These are phyloP conservation scores for Eimeria necatrix DNA, from an alignment of 169 alveolate genomes.

Conservation along the genomic window DNA sequence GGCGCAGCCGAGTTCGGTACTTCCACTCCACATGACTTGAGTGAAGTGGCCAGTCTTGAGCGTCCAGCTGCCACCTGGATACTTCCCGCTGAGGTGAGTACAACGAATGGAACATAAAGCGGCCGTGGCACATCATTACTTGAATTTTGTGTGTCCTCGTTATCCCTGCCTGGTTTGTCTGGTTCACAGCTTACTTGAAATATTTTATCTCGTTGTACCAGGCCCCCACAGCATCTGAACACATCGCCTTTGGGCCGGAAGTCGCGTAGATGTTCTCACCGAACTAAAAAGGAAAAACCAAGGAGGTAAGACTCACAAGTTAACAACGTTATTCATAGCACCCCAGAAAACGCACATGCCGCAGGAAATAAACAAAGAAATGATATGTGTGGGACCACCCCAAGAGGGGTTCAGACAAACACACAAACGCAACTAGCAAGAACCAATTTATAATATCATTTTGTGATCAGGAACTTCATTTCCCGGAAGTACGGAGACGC, in stretches of 20 bases:
- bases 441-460: too few relatives aligned
- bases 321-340: not conserved
- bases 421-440: too few relatives aligned
- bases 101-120: not conserved
- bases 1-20: conserved; percentile 75
- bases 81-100: conserved; percentile 4
- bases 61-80: conserved; percentile 12
- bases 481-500: not conserved
- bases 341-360: not conserved
- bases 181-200: not conserved
- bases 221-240: conserved; percentile 49
- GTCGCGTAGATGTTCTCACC: conserved; percentile 59
- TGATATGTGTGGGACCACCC: too few relatives aligned
- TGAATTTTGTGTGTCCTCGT: too few relatives aligned
- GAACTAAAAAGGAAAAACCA: conserved; percentile 32
- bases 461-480: too few relatives aligned
- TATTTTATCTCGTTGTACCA: conserved; percentile 47
- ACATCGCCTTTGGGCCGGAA: not conserved
- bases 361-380: not conserved
- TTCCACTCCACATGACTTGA: conserved; percentile 69
- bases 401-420: too few relatives aligned
- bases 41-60: conserved; percentile 63
- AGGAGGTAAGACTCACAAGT: not conserved
- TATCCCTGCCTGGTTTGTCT: not conserved
- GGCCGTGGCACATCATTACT: too few relatives aligned